A percentile compares a stretch with the other conserved stretches of the same genome.
phyloP scores from a whole-genome alignment of 306 rosid species.

The Datisca glomerata region DNA sequence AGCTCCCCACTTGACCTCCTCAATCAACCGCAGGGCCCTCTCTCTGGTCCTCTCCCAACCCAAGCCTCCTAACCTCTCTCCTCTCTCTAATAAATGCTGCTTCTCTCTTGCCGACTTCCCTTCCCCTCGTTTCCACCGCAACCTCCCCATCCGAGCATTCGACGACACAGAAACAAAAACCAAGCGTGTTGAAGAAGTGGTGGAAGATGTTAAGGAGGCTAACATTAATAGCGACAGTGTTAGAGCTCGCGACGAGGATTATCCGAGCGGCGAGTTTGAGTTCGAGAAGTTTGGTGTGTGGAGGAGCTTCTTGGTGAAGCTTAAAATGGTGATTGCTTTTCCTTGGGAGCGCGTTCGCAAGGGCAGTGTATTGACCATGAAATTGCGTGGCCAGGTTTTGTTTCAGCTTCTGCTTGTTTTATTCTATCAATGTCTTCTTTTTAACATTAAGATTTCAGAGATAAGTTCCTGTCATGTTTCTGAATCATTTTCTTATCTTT shows the following conservation, averaged over 20 bases:
- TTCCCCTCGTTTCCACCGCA: slow-evolving; percentile 5
- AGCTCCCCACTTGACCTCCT: slow-evolving; percentile 26
- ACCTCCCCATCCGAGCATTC: slow-evolving; percentile 35
- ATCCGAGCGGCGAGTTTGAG: slow-evolving; percentile 60
- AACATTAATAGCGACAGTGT: slow-evolving; percentile 12
- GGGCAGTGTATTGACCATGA: slow-evolving; percentile 64
- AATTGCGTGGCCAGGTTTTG: slow-evolving; percentile 80
- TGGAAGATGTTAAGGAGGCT: slow-evolving; percentile 6
- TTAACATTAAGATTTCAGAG: too few species aligned
- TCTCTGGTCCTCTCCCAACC: slow-evolving; percentile 9
- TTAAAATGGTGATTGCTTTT: slow-evolving; percentile 54
- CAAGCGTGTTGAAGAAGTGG: slow-evolving; percentile 3
- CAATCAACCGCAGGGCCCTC: slow-evolving; percentile 16
- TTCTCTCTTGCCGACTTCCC: neutral
- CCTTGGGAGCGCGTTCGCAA: slow-evolving; percentile 83
- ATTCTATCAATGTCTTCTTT: neutral
- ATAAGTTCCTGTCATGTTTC: too few species aligned
- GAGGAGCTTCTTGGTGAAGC: slow-evolving; percentile 54
- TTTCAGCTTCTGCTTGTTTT: neutral
- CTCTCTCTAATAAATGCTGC: slow-evolving; percentile 10
- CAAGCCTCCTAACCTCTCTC: slow-evolving; percentile 7
- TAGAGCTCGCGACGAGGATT: slow-evolving; percentile 16
- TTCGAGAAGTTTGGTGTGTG: slow-evolving; percentile 39
- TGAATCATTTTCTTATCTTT: too few species aligned
- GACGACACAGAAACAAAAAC: slow-evolving; percentile 22